A percentile compares a stretch with the other conserved stretches of the same genome.
Conservation (phyloP, 2,329 filamentous ascomycete genomes). For the Nemania sp. region DNA sequence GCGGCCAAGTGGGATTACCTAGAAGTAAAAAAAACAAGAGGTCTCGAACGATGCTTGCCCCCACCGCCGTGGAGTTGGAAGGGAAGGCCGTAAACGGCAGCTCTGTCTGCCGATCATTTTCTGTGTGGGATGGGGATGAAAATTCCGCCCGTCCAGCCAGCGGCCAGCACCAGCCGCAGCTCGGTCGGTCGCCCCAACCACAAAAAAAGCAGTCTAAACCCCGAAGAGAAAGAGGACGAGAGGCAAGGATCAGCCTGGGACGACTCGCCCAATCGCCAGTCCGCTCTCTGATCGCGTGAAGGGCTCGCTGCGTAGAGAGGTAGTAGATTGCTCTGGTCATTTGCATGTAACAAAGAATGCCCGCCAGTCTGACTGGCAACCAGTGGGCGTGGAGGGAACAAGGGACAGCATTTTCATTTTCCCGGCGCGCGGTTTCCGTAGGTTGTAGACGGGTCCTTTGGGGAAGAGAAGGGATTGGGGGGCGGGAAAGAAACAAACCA, state of each 20-base stretch:
- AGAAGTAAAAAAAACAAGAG: no score
- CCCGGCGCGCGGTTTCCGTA: no score
- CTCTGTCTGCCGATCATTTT: conserved; percentile 23
- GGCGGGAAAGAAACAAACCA: neutral
- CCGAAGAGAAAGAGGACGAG: no score
- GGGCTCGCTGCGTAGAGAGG: neutral
- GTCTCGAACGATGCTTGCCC: no score
- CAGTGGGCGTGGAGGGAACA: neutral
- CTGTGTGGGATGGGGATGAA: neutral
- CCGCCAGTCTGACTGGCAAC: neutral
- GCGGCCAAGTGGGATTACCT: no score
- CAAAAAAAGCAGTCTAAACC: no score
- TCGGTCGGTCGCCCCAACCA: no score
- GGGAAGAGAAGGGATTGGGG: neutral
- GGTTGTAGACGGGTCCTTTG: no score
- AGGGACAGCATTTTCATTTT: no score
- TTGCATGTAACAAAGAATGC: neutral
- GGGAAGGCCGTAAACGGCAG: conserved; percentile 28
- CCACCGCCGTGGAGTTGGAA: no score
- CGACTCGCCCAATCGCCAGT: conserved; percentile 10
- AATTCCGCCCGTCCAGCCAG: neutral
- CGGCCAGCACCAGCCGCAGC: no score
- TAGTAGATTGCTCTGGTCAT: neutral
- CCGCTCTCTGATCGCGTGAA: conserved; percentile 12
- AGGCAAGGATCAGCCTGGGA: neutral